A percentile compares a stretch with the other conserved stretches of the same genome.
phyloP scores from a whole-genome alignment of 1,139 yeast species.

The Yamadazyma membranifaciens region DNA sequence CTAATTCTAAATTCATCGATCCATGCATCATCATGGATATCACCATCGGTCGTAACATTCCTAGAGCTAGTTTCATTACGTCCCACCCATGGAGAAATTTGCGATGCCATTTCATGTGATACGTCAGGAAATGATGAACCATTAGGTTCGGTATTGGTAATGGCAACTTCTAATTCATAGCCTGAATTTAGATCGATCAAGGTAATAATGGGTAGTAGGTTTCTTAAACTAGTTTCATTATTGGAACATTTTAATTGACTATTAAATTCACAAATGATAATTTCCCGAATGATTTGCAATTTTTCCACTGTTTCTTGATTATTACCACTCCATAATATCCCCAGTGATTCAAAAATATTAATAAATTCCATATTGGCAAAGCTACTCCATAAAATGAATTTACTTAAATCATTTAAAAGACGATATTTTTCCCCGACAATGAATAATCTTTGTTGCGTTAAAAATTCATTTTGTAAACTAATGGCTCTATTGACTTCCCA shows the following conservation, averaged over 20 bases:
- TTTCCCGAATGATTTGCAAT: constrained; percentile 18
- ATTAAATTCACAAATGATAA: constrained; percentile 24
- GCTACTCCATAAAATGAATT: constrained; percentile 38
- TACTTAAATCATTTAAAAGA: constrained; percentile 34
- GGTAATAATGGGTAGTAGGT: constrained; percentile 20
- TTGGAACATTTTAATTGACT: constrained; percentile 19
- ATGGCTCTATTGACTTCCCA: constrained; percentile 28
- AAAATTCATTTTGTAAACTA: constrained; percentile 35
- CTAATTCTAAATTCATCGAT: constrained; percentile 4
- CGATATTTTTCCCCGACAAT: constrained; percentile 40
- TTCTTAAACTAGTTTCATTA: constrained; percentile 16
- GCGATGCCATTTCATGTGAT: too few relatives aligned
- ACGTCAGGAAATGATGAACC: background rate
- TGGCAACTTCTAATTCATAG: constrained; percentile 7
- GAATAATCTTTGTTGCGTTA: constrained; percentile 34
- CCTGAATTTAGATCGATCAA: constrained; percentile 15
- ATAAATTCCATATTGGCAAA: constrained; percentile 18
- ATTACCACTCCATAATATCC: constrained; percentile 21
- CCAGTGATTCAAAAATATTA: constrained; percentile 24
- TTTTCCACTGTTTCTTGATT: background rate
- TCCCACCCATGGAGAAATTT: background rate
- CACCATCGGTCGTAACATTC: background rate
- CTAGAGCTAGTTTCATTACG: background rate
- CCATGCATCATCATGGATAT: constrained; percentile 4
- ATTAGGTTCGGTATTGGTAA: constrained; percentile 2